Conservation (phyloP, 2,329 filamentous ascomycete genomes). For the Neurospora crassa region DNA sequence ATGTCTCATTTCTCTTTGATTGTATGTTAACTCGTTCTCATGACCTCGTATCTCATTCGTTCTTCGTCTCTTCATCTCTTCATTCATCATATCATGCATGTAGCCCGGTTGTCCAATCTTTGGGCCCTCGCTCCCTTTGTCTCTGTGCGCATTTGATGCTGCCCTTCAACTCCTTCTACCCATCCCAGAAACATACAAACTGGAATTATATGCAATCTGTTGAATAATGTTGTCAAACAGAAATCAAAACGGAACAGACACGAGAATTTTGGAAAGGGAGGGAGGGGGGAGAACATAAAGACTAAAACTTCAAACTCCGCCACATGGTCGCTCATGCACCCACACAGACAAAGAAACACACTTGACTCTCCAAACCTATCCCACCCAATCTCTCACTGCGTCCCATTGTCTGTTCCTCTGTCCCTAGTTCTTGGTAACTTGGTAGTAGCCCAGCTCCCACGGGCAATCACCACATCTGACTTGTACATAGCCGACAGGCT, state of each 20-base stretch:
- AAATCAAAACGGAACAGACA: neutral
- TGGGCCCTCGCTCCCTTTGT: neutral
- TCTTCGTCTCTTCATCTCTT: neutral
- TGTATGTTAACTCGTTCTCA: neutral
- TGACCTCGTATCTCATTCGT: neutral
- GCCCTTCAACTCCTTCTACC: neutral
- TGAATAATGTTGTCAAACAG: neutral
- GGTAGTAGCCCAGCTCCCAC: neutral
- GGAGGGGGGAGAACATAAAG: neutral
- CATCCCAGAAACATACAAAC: neutral
- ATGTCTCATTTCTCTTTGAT: neutral
- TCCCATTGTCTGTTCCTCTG: neutral
- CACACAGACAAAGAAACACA: neutral
- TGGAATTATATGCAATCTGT: neutral
- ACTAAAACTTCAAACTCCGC: neutral
- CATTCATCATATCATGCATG: neutral
- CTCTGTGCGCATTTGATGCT: neutral
- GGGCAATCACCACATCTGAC: neutral
- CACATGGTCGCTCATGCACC: neutral
- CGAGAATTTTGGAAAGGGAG: neutral
- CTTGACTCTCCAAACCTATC: neutral
- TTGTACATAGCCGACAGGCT: neutral
- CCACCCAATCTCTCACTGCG: neutral
- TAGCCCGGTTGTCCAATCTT: neutral
- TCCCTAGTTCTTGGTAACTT: neutral